Percentiles rank a stretch among this genome's conserved stretches.
These are phyloP conservation scores for Styphnolobium japonicum DNA, from an alignment of 306 rosid species.

Conservation along the genomic window DNA sequence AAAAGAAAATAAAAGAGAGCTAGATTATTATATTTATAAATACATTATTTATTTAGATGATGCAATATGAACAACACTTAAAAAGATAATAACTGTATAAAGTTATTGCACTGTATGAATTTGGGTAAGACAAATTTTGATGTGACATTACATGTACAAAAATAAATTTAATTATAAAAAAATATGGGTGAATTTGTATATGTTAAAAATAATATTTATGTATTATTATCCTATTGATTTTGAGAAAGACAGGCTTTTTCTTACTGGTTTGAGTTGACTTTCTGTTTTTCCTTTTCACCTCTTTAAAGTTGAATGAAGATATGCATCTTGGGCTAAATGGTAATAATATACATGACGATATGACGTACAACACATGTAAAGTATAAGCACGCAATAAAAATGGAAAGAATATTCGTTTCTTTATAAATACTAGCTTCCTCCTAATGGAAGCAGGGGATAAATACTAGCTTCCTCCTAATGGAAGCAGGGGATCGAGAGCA, in stretches of 20 bases:
- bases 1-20: too few species aligned
- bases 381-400: neutral
- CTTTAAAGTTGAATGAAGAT: neutral
- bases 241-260: neutral
- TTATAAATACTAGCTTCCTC: slow-evolving; percentile 2
- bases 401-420: slow-evolving; percentile 22
- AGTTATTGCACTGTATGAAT: too few species aligned
- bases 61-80: too few species aligned
- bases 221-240: neutral
- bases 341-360: neutral
- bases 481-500: neutral
- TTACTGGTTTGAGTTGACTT: neutral
- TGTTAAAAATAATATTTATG: neutral
- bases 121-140: too few species aligned
- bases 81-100: too few species aligned
- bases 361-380: neutral
- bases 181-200: too few species aligned
- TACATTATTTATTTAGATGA: too few species aligned
- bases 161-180: too few species aligned
- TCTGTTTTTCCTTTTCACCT: neutral
- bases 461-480: slow-evolving; percentile 10
- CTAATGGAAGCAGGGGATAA: neutral
- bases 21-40: too few species aligned
- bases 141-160: too few species aligned
- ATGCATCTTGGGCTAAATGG: neutral